phyloP scores from a whole-genome alignment of 2,329 filamentous ascomycete species.

The Biscogniauxia marginata region DNA sequence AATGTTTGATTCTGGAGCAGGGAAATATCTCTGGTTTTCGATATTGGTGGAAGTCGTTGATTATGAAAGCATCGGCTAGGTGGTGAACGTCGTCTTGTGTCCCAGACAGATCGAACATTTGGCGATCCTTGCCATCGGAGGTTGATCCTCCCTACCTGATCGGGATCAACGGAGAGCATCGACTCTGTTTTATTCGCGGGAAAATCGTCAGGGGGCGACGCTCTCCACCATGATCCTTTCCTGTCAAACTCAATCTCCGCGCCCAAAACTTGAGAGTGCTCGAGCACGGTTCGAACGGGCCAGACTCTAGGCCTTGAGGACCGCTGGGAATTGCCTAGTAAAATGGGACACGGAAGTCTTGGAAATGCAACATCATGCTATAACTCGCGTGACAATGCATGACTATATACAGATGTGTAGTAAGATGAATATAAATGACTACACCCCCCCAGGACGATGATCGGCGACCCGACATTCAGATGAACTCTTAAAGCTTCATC shows the following conservation, averaged over 20 bases:
- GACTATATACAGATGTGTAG: neutral
- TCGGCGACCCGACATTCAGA: neutral
- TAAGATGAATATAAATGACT: slow-evolving; percentile 9
- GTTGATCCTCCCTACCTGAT: slow-evolving; percentile 17
- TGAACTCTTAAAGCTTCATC: slow-evolving; percentile 9
- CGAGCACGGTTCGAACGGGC: neutral
- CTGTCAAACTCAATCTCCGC: slow-evolving; percentile 3
- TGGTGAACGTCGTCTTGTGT: neutral
- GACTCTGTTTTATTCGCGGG: slow-evolving; percentile 20
- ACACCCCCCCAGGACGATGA: slow-evolving; percentile 1
- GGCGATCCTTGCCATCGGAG: neutral
- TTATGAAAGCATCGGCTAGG: neutral
- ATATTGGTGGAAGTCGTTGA: neutral
- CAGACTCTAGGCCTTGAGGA: neutral
- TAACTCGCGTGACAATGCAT: neutral
- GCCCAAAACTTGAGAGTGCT: neutral
- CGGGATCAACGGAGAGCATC: slow-evolving; percentile 5
- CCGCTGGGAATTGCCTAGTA: neutral
- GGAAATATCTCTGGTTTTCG: neutral
- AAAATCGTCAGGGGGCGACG: slow-evolving; percentile 8
- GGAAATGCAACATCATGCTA: neutral
- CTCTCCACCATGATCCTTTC: neutral
- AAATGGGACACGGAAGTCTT: neutral
- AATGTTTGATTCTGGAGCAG: too few species aligned
- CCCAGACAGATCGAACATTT: neutral